Base-by-base conservation (phyloP, 129 eudicot genomes). In the Silybum marianum region DNA sequence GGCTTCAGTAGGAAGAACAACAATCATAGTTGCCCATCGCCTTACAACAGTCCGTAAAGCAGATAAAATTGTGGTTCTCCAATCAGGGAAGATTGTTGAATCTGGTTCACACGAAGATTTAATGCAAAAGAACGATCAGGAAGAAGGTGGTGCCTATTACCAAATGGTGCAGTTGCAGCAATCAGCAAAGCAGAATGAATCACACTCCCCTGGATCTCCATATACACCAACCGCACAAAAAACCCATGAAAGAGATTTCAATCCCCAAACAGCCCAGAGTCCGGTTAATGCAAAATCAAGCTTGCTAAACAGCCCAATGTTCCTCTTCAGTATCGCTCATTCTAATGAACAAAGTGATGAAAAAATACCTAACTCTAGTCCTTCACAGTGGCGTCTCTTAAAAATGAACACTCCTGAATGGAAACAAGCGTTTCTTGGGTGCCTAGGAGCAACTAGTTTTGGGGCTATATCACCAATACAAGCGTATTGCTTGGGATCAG, bases 371-470 rank as follows among this genome's bases (percentile, higher is more conserved):
- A 32, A 83, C 51, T 75, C 74, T 11, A 78, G 30, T 65, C 87
- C 88, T 76, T 88, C 97, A 26, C 87, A 84, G 36, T 89, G 90
- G 95, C 85, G 89, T 51, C 65, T 93, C 13, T 32, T 93, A 58
- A 70, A 75, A 65, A 87, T 93, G 95, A 93, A 93, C 68, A 89
- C 85, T 4, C 93, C 95, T 1, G 97, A 93, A 83, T 93, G 97
- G 97, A 93, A 86, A 68, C 80, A 88, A 38, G 88, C 92, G 10
- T 46, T 93, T 13, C 89, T 93, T 11, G 97, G 97, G 25, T 90
- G 95, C 85, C 28, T 90, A 40, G 97, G 97, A 63, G 85, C 97
- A 19, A 62, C 69, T 2, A 70, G 77, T 42, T 93, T 84, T 22
- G 97, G 97, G 22, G 81, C 87, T 11, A 83, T 88, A 73, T 85